Base-by-base conservation (phyloP, 768 basidiomycete species). In the Macrocybe gigantea region DNA sequence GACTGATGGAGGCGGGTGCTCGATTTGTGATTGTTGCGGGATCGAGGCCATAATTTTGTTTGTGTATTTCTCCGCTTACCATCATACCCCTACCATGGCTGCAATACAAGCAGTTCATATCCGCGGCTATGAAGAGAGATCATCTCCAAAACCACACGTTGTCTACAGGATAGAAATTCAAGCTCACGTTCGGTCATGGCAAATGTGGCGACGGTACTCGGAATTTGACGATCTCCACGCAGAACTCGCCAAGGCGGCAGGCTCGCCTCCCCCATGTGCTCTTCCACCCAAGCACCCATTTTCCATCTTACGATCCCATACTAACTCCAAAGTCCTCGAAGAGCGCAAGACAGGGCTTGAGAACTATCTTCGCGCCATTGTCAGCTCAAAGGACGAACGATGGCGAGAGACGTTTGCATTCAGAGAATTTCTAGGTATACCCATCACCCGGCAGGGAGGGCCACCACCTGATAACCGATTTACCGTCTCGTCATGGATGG, bases 191-290 rank as follows among this genome's bases (percentile, higher is more conserved):
- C 84, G 89, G 51, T 85, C 90, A 61, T 97, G 94, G 93, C 81
- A 86, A 49, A 88, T 96, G 76, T 89, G 88, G 82, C 75, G 87
- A 49, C 87, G 95, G 43, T 98, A 97, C 70, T 93, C 91, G 38
- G 93, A 96, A 68, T 98, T 98, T 68, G 83, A 79, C 60, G 83
- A 90, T 57, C 81, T 98, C 6, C 79, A 94, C 64, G 77, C 78
- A 6, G 87, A 93, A 58, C 80, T 96, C 57, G 76, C 77, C 29
- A 84, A 86, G 60, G 78, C 83, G n/a, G 79, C 79, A n/a, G 84
- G 84, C 11, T 77, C 81, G n/a, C 67, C 84, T 13, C 92, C 93
- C 8, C 93, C 94, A 9, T 75, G 66, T 12, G 51, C 73, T n/a
- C 78, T 97, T 13, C 95, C 95, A 34, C 81, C 86, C 7, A 98